Evolutionary conservation across 2,329 filamentous ascomycete species (phyloP).

Genomic region (Clonostachys rosea): DNA sequence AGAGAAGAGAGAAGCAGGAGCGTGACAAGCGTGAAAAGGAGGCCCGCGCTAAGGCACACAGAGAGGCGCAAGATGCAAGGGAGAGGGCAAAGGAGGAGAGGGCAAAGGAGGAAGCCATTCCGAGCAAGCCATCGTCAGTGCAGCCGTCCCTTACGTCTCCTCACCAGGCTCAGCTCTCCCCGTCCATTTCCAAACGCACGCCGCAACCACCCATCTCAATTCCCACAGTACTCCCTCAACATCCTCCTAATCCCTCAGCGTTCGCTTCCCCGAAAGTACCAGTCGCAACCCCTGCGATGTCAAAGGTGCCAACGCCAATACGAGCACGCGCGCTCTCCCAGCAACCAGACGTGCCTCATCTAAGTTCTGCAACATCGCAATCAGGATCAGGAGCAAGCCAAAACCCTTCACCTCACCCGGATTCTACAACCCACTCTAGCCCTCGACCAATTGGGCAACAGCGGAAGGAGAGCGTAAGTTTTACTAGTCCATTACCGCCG

Average conservation of each 20-base stretch:
- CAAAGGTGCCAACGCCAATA: slow-evolving; percentile 78
- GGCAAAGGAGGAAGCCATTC: slow-evolving; percentile 5
- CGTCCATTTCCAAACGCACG: slow-evolving; percentile 12
- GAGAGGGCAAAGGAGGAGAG: slow-evolving; percentile 67
- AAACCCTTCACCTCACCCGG: slow-evolving; percentile 53
- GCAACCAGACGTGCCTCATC: slow-evolving; percentile 69
- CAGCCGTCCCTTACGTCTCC: slow-evolving; percentile 24
- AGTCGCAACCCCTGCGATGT: slow-evolving; percentile 73
- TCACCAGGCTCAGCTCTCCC: slow-evolving; percentile 13
- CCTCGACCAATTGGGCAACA: slow-evolving; percentile 58
- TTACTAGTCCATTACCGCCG: slow-evolving; percentile 16
- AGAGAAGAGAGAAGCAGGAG: slow-evolving; percentile 56
- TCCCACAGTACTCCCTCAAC: slow-evolving; percentile 51
- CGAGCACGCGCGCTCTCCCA: slow-evolving; percentile 75
- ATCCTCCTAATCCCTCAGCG: slow-evolving; percentile 49
- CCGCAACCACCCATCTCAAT: slow-evolving; percentile 34
- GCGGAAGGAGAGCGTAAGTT: slow-evolving; percentile 56
- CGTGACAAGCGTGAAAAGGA: slow-evolving; percentile 59
- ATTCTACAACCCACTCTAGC: slow-evolving; percentile 61
- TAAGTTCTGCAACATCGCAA: slow-evolving; percentile 67
- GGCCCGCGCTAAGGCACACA: slow-evolving; percentile 52
- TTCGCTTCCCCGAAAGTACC: slow-evolving; percentile 76
- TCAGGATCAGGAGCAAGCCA: slow-evolving; percentile 50
- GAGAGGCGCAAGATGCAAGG: slow-evolving; percentile 47
- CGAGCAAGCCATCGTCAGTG: background rate